Conservation (phyloP, 2,329 filamentous ascomycete species). For the Blumeria graminis region DNA sequence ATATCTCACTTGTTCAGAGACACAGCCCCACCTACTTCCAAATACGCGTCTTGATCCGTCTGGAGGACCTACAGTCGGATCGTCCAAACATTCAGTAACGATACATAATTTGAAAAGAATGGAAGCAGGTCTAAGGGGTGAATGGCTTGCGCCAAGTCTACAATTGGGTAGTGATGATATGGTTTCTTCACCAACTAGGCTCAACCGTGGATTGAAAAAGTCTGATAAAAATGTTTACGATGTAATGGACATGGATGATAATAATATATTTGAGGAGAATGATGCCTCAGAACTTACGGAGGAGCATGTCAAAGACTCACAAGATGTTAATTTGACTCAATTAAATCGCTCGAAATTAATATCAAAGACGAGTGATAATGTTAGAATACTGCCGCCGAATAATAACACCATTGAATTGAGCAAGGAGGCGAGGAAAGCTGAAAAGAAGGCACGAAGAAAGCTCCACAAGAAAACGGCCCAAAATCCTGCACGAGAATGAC, state of each 20-base stretch:
- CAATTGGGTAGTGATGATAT: conserved; percentile 15
- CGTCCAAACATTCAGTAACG: conserved; percentile 17
- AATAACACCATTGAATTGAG: conserved; percentile 6
- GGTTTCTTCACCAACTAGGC: neutral
- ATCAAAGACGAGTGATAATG: neutral
- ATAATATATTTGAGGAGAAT: conserved; percentile 6
- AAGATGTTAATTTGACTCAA: too few relatives aligned
- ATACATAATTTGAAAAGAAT: conserved; percentile 28
- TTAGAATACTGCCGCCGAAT: neutral
- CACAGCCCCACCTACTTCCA: conserved; percentile 13
- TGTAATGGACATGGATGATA: conserved; percentile 17
- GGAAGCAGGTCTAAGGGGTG: conserved; percentile 25
- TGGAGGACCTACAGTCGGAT: conserved; percentile 11
- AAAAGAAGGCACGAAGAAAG: conserved; percentile 27
- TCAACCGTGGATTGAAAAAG: conserved; percentile 6
- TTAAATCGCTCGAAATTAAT: too few relatives aligned
- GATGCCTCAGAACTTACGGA: conserved; percentile 11
- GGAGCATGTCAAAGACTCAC: too few relatives aligned
- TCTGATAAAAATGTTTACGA: conserved; percentile 12
- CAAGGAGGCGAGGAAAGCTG: conserved; percentile 17
- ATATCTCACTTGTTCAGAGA: conserved; percentile 12
- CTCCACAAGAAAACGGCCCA: conserved; percentile 20
- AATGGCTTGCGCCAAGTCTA: conserved; percentile 20
- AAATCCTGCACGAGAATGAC: neutral
- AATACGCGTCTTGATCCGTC: conserved; percentile 14